These are phyloP conservation scores for Solanum bulbocastanum DNA, from an alignment of 257 asterid genomes.

Conservation along the genomic window DNA sequence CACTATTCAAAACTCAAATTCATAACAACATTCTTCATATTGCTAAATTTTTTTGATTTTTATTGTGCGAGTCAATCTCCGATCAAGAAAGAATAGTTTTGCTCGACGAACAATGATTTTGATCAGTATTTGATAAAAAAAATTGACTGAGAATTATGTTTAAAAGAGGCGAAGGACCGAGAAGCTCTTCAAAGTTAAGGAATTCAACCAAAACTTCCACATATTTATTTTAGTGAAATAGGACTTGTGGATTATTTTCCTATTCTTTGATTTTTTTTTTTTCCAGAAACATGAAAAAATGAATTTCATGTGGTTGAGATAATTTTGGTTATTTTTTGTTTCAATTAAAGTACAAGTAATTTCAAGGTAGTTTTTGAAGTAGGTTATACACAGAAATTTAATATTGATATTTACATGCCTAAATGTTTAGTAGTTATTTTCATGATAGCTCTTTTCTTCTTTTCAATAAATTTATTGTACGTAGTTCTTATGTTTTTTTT, in stretches of 20 bases:
- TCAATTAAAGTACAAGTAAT: neutral
- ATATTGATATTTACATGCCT: too few relatives aligned
- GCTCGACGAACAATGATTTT: too few relatives aligned
- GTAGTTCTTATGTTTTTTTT: too few relatives aligned
- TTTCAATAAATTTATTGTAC: too few relatives aligned
- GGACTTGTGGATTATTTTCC: neutral
- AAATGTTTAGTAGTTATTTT: too few relatives aligned
- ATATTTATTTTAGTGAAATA: neutral
- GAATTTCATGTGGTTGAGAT: neutral
- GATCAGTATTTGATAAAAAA: too few relatives aligned
- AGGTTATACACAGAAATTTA: neutral
- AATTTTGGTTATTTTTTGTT: neutral
- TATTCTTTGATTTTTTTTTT: neutral
- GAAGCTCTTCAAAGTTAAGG: neutral
- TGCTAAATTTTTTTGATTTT: neutral
- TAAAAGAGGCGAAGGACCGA: neutral
- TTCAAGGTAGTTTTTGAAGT: neutral
- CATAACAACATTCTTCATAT: neutral
- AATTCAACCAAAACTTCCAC: neutral
- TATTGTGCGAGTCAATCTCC: too few relatives aligned
- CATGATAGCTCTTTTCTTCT: neutral
- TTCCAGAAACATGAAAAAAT: neutral
- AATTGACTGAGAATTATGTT: too few relatives aligned
- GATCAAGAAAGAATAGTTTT: too few relatives aligned
- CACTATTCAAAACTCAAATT: neutral